Conservation (phyloP, 805 yeast species). For the Metschnikowia orientalis region DNA sequence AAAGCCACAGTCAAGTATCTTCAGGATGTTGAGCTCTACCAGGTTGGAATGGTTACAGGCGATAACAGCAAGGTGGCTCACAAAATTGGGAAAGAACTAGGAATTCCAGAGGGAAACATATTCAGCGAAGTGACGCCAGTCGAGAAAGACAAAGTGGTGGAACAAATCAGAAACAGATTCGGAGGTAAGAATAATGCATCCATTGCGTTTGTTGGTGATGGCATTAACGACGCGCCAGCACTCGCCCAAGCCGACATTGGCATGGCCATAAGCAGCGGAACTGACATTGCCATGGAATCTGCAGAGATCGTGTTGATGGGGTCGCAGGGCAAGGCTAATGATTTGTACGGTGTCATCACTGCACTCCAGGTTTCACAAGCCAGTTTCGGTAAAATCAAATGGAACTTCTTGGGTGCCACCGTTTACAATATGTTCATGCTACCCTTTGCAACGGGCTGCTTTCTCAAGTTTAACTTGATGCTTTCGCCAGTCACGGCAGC, state of each 20-base stretch:
- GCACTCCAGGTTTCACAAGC: conserved; percentile 65
- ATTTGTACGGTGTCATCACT: conserved; percentile 48
- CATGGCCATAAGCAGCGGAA: conserved; percentile 85
- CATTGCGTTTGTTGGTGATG: conserved; percentile 94
- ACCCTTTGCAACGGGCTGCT: conserved; percentile 92
- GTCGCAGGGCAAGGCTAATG: conserved; percentile 21
- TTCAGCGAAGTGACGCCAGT: conserved; percentile 75
- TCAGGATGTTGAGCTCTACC: conserved; percentile 43
- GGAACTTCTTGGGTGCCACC: conserved; percentile 85
- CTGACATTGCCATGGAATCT: conserved; percentile 96
- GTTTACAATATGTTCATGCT: conserved; percentile 79
- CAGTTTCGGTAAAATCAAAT: conserved; percentile 69
- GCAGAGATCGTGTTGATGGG: conserved; percentile 83
- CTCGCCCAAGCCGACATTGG: conserved; percentile 85
- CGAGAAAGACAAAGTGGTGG: conserved; percentile 67
- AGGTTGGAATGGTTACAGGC: conserved; percentile 87
- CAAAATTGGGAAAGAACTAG: conserved; percentile 61
- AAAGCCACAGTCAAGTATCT: conserved; percentile 55
- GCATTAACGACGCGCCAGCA: conserved; percentile 97
- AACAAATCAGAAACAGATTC: conserved; percentile 46
- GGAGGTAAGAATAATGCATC: conserved; percentile 30
- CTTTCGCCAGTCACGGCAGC: conserved; percentile 89
- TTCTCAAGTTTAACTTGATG: conserved; percentile 69
- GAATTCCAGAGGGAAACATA: conserved; percentile 59
- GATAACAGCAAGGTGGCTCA: conserved; percentile 64